phyloP scores from a whole-genome alignment of 495 filamentous ascomycete species.

The Penicillium antarcticum region DNA sequence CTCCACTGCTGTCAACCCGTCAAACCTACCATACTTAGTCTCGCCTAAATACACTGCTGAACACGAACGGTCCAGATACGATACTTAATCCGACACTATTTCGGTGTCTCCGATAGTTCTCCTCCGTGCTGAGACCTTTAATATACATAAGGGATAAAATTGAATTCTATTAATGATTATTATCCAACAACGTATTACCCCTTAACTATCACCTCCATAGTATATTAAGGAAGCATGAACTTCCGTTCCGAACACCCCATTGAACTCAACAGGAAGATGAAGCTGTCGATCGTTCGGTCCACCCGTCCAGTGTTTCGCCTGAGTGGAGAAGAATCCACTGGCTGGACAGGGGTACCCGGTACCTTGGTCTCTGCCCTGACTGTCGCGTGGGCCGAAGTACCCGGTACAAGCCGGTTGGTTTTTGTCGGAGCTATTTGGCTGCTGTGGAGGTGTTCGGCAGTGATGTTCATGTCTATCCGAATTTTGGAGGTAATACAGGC shows the following conservation, averaged over 20 bases:
- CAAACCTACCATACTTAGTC: no score
- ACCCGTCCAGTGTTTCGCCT: conserved; percentile 18
- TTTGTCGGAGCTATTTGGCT: no score
- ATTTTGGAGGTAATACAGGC: no score
- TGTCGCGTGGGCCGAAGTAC: conserved; percentile 2
- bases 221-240: no score
- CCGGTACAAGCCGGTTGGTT: not conserved
- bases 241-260: no score
- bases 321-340: conserved; percentile 16
- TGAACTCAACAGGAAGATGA: not conserved
- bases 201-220: no score
- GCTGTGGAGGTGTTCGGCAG: not conserved
- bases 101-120: not conserved
- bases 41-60: no score
- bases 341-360: conserved; percentile 15
- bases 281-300: conserved; percentile 16
- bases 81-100: not conserved
- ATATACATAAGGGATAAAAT: not conserved
- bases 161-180: no score
- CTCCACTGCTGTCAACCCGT: no score
- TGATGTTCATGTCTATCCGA: not conserved
- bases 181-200: no score
- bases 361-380: not conserved
- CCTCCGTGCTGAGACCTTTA: no score
- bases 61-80: no score